Evolutionary conservation across 2,329 filamentous ascomycete genomes (phyloP).

Genomic region (Fusarium sulawesiense): DNA sequence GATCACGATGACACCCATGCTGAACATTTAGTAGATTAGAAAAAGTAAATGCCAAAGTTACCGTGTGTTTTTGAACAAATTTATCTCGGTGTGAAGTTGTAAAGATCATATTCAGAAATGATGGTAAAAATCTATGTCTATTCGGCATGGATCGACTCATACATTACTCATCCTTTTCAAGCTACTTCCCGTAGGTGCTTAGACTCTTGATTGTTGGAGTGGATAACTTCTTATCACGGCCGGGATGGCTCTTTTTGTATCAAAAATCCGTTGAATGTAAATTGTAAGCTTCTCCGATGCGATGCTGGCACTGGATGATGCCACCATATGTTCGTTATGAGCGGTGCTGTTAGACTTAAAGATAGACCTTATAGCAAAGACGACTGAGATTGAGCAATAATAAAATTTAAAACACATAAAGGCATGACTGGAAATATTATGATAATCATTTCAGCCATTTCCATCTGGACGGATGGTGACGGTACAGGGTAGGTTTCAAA

Average conservation of each 20-base stretch:
- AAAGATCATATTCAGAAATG: neutral
- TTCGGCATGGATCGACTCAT: neutral
- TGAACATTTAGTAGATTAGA: constrained; percentile 44
- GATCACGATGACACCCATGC: constrained; percentile 43
- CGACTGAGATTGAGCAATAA: neutral
- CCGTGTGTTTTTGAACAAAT: neutral
- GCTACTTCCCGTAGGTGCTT: neutral
- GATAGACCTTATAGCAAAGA: neutral
- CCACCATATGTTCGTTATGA: neutral
- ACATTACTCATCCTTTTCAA: neutral
- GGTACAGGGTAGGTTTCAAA: constrained; percentile 14
- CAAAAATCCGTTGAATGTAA: neutral
- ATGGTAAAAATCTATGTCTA: neutral
- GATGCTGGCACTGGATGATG: neutral
- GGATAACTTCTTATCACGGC: neutral
- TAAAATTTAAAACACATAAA: neutral
- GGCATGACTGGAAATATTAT: neutral
- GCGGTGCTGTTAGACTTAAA: neutral
- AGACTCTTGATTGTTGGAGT: neutral
- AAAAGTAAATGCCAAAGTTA: constrained; percentile 41
- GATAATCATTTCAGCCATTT: neutral
- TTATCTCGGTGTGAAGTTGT: neutral
- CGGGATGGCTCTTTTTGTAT: neutral
- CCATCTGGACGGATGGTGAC: neutral
- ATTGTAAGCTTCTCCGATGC: neutral